Conservation (phyloP, 2,329 filamentous ascomycete genomes). For the Aspergillus spinulosporus region DNA sequence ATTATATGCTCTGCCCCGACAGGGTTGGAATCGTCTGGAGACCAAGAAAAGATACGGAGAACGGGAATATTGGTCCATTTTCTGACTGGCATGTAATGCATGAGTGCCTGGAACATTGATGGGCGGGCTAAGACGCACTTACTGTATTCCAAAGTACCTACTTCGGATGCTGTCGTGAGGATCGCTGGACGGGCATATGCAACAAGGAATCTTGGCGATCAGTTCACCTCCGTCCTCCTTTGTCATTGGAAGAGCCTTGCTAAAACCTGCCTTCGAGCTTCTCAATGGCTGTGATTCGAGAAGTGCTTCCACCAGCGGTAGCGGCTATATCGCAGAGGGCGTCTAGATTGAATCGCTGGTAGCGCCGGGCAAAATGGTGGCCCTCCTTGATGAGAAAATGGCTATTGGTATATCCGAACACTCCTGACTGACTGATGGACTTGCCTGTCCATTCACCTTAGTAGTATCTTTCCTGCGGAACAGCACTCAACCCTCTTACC, state of each 20-base stretch:
- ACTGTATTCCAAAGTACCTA: constrained; percentile 27
- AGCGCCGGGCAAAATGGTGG: constrained; percentile 24
- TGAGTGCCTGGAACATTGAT: neutral
- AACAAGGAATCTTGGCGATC: constrained; percentile 27
- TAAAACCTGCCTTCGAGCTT: constrained; percentile 33
- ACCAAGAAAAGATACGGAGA: constrained; percentile 29
- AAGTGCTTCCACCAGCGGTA: constrained; percentile 9
- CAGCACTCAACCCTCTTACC: no score
- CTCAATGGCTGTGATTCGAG: constrained; percentile 27
- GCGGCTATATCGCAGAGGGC: constrained; percentile 26
- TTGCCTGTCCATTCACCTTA: constrained; percentile 19
- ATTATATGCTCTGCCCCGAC: constrained; percentile 45
- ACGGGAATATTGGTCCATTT: constrained; percentile 26
- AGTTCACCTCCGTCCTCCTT: constrained; percentile 24
- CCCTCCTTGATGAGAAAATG: no score
- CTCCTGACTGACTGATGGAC: constrained; percentile 20
- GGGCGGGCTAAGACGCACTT: constrained; percentile 3
- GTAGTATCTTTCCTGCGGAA: no score
- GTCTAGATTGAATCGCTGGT: constrained; percentile 27
- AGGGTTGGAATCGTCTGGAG: constrained; percentile 25
- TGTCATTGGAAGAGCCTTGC: constrained; percentile 29
- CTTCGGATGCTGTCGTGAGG: constrained; percentile 29
- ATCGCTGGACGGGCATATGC: constrained; percentile 18
- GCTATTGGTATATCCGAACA: constrained; percentile 33
- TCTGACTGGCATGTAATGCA: constrained; percentile 16